A percentile compares a stretch with the other conserved stretches of the same genome.
phyloP scores from a whole-genome alignment of 805 yeast species.

The baker's yeast (Saccharomyces cerevisiae) region DNA sequence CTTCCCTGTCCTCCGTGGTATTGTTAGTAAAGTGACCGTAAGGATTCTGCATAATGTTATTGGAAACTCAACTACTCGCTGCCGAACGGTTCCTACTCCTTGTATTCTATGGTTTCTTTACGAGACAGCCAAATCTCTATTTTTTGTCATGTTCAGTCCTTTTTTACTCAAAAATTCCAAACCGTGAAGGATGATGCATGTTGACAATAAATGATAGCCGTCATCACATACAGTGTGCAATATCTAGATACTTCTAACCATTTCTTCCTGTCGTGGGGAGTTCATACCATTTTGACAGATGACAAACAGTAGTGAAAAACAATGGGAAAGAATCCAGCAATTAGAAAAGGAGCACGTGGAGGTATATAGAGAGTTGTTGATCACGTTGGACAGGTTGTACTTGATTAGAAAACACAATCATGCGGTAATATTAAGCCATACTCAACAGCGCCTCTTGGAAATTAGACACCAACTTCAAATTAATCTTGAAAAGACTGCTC shows the following conservation, averaged over 20 bases:
- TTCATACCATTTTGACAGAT: background rate
- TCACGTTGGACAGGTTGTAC: slow-evolving; percentile 29
- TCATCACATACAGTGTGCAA: background rate
- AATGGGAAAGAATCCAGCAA: slow-evolving; percentile 11
- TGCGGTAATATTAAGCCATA: background rate
- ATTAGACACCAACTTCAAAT: slow-evolving; percentile 16
- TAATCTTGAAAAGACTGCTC: slow-evolving; percentile 17
- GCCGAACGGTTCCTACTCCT: background rate
- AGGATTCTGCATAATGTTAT: background rate
- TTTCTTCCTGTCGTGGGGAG: background rate
- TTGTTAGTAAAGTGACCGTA: background rate
- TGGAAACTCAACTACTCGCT: background rate
- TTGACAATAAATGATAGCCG: background rate
- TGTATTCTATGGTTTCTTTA: background rate
- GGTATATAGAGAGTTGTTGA: slow-evolving; percentile 28
- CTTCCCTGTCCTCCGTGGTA: background rate
- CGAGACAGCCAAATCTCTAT: background rate
- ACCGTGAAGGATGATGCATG: background rate
- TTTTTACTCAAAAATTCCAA: background rate
- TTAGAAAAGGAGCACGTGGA: slow-evolving; percentile 27
- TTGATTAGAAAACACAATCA: slow-evolving; percentile 11
- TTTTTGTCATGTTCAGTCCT: background rate
- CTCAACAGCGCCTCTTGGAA: slow-evolving; percentile 7
- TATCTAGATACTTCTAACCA: background rate
- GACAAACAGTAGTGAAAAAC: slow-evolving; percentile 1